A percentile compares a stretch with the other conserved stretches of the same genome.
These are phyloP conservation scores for Phytophthora syringae DNA, from an alignment of 352 stramenopile genomes.

Conservation along the genomic window DNA sequence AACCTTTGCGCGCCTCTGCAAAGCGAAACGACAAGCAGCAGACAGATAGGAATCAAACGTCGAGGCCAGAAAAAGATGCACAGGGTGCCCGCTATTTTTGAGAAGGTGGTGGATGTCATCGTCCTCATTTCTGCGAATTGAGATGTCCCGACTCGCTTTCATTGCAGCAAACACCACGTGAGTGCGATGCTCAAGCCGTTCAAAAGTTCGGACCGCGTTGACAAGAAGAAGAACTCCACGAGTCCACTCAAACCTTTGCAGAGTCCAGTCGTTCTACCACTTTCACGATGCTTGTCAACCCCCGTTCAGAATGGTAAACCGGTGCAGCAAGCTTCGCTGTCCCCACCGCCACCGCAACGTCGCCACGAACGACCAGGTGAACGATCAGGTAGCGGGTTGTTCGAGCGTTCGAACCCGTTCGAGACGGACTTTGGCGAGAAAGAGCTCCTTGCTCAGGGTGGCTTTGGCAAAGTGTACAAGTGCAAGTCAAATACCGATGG, in stretches of 20 bases:
- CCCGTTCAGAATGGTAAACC: conserved; percentile 45
- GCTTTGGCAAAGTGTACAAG: conserved; percentile 84
- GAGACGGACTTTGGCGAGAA: conserved; percentile 79
- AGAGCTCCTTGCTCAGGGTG: conserved; percentile 73
- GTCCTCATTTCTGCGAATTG: too few relatives aligned
- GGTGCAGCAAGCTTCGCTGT: conserved; percentile 4
- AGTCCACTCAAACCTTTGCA: conserved; percentile 25
- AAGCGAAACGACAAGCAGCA: conserved; percentile 28
- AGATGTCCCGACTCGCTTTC: conserved; percentile 9
- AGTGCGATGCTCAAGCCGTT: conserved; percentile 27
- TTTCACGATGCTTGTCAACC: conserved; percentile 66
- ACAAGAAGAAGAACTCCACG: conserved; percentile 28
- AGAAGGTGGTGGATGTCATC: not conserved
- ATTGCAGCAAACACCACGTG: conserved; percentile 28
- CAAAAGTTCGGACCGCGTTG: conserved; percentile 5
- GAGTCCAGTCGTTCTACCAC: conserved; percentile 44
- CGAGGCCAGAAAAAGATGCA: conserved; percentile 20
- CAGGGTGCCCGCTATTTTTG: conserved; percentile 31
- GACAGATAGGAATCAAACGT: conserved; percentile 4
- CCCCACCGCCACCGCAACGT: conserved; percentile 10
- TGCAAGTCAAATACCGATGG: conserved; percentile 75
- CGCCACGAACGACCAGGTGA: conserved; percentile 38
- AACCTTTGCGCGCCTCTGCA: conserved; percentile 21
- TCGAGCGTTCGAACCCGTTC: conserved; percentile 76
- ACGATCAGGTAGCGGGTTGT: conserved; percentile 45